phyloP scores from a whole-genome alignment of 257 asterid genomes.

The Primulina eburnea region DNA sequence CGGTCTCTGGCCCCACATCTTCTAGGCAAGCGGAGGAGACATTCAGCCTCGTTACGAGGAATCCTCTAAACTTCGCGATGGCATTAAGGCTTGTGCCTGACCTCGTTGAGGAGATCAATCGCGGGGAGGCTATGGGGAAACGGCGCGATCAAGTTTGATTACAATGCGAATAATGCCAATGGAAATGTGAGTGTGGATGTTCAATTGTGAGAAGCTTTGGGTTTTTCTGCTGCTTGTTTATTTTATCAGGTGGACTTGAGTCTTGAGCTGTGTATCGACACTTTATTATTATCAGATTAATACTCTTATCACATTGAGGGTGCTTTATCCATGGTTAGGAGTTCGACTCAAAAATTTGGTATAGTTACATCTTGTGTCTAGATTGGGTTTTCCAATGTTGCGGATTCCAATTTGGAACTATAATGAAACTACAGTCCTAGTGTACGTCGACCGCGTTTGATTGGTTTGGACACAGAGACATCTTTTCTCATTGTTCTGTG shows the following conservation, averaged over 20 bases:
- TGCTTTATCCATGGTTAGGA: constrained; percentile 16
- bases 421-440: not conserved
- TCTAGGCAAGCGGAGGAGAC: constrained; percentile 61
- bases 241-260: constrained; percentile 16
- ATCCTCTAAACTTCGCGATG: constrained; percentile 84
- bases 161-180: constrained; percentile 58
- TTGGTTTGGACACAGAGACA: not conserved
- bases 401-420: not conserved
- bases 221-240: constrained; percentile 13
- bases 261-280: constrained; percentile 15
- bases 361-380: not conserved
- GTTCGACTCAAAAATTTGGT: constrained; percentile 23
- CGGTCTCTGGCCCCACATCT: constrained; percentile 39
- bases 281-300: constrained; percentile 11
- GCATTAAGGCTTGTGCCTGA: constrained; percentile 77
- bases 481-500: not conserved
- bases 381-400: constrained; percentile 13
- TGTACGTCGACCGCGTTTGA: not conserved
- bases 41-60: constrained; percentile 73
- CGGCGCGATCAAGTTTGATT: constrained; percentile 81
- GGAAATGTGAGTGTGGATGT: constrained; percentile 73
- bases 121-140: constrained; percentile 76
- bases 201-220: constrained; percentile 20
- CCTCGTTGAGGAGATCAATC: constrained; percentile 99
- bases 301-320: not conserved